Evolutionary conservation across 2,329 filamentous ascomycete genomes (phyloP).

Genomic region (Penicillium sp.): DNA sequence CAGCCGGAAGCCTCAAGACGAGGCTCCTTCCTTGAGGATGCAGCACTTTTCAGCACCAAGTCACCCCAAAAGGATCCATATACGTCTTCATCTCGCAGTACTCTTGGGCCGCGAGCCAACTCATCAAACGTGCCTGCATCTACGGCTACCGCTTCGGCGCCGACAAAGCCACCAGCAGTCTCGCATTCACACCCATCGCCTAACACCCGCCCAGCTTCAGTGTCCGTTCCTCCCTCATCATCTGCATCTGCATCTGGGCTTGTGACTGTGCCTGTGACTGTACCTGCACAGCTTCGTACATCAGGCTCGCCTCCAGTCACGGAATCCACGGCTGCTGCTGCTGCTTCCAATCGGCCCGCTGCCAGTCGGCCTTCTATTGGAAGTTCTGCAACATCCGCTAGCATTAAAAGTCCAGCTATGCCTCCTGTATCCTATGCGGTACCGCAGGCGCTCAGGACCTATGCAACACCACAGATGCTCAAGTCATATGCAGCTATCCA

Average conservation of each 20-base stretch:
- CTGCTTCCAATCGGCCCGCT: too few species aligned
- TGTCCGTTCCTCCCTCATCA: background rate
- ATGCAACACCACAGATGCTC: background rate
- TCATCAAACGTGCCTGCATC: too few species aligned
- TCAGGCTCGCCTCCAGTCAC: background rate
- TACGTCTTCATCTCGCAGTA: too few species aligned
- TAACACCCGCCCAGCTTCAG: background rate
- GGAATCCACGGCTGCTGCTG: background rate
- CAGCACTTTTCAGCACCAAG: background rate
- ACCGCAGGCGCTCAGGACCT: slow-evolving; percentile 1
- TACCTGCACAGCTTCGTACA: background rate
- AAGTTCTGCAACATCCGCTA: background rate
- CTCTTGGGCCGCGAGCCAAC: too few species aligned
- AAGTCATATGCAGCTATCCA: background rate
- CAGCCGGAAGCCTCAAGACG: background rate
- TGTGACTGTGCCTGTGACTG: background rate
- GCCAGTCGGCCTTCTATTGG: background rate
- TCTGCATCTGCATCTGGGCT: background rate
- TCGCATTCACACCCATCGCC: background rate
- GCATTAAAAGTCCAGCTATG: background rate
- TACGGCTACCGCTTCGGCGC: too few species aligned
- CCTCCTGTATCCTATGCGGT: background rate
- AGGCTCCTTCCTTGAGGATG: background rate
- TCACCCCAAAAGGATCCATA: too few species aligned
- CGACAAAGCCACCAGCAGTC: background rate